Base-by-base conservation (phyloP, 805 yeast species). In the Saccharomycopsis fermentans region DNA sequence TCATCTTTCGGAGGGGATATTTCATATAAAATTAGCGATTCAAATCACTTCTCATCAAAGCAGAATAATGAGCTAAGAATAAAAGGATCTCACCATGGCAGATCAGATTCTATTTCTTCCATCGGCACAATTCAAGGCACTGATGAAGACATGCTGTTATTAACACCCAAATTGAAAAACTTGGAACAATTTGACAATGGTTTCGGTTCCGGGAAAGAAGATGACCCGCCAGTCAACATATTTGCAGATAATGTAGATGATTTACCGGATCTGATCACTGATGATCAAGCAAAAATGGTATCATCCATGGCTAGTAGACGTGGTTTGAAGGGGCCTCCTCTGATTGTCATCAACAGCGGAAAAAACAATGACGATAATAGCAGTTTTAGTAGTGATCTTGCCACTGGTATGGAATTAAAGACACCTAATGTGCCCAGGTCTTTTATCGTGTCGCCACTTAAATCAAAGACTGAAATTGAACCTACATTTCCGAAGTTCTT, bases 281-380 rank as follows among this genome's bases (percentile, higher is more conserved):
- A 43, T 43, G 24, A 43, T 43, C 50, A 43, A 43, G 50, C 50
- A 11, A 19, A 21, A 11, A 43, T 43, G 29, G 50, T 43, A 6
- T 43, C 50, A 21, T 43, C 50, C 21, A 43, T 43, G 50, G 50
- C 50, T 8, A 43, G 50, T 21, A 43, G 50, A 43, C 50, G 50
- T 43, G 50, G 50, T 6, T 43, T 43, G 12, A 43, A 43, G 24
- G 50, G 50, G 12, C 50, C 50, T 4, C 50, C 50, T 43, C 50
- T 43, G 50, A 43, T 43, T 43, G 16, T 43, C 1, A 43, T 43
- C 21, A 43, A 43, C 12, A 43, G 14, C 24, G n/a, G 29, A 2
- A 16, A 16, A 43, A 43, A 43, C 12, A 43, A 21, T 43, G n/a
- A n/a, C 1, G 26, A 16, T 5, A 21, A 6, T 21, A 21, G 6